A percentile compares a stretch with the other conserved stretches of the same genome.
Evolutionary conservation across 202 grass and related monocot genomes (phyloP).

Genomic region (Setaria viridis): DNA sequence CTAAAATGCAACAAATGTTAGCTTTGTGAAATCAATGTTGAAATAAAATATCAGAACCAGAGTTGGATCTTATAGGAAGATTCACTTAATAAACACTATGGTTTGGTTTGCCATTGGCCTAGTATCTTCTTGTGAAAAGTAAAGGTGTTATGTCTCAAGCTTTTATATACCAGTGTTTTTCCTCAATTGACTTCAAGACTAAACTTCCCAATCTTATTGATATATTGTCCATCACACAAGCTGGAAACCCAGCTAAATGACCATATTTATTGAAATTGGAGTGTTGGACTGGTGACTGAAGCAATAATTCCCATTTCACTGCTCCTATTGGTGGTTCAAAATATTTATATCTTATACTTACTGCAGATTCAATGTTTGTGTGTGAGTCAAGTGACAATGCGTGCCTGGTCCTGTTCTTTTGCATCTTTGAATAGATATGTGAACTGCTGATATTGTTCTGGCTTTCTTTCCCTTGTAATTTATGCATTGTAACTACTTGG

Average conservation of each 20-base stretch:
- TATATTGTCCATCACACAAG: not conserved
- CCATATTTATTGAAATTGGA: not conserved
- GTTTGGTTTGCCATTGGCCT: not conserved
- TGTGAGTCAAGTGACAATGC: not conserved
- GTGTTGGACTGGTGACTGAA: not conserved
- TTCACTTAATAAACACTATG: not conserved
- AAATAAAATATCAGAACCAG: conserved; percentile 4
- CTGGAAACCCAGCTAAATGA: not conserved
- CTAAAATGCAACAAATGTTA: not conserved
- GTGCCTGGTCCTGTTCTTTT: not conserved
- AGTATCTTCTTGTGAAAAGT: not conserved
- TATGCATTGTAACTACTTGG: not conserved
- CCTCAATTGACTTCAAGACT: not conserved
- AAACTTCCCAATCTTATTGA: not conserved
- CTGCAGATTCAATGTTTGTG: not conserved
- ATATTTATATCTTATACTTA: not conserved
- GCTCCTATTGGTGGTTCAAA: not conserved
- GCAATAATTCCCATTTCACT: not conserved
- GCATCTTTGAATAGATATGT: not conserved
- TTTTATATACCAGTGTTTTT: not conserved
- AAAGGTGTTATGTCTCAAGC: not conserved
- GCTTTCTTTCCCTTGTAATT: not conserved
- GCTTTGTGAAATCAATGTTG: conserved; percentile 6
- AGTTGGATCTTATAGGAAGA: not conserved
- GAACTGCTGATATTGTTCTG: not conserved